These are phyloP conservation scores for Whalleya microplaca DNA, from an alignment of 2,329 filamentous ascomycete genomes.

Conservation along the genomic window DNA sequence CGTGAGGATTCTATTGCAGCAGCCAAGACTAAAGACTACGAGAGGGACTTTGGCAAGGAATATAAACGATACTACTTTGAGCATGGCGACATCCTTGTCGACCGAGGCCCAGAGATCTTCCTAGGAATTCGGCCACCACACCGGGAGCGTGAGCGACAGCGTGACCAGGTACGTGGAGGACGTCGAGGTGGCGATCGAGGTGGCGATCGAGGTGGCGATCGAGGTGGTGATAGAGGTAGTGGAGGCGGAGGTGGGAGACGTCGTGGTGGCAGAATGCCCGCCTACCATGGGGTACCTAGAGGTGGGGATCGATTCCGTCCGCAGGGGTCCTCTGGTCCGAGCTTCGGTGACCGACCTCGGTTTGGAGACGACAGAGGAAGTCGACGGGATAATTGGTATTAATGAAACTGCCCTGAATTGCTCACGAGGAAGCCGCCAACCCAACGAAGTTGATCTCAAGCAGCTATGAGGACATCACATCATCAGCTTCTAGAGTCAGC, in stretches of 20 bases:
- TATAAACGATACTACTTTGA: conserved; percentile 77
- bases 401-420: conserved; percentile 1
- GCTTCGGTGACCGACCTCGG: conserved; percentile 30
- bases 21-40: conserved; percentile 48
- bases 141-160: conserved; percentile 49
- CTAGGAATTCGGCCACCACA: conserved; percentile 65
- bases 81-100: conserved; percentile 66
- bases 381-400: conserved; percentile 19
- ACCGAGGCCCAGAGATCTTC: conserved; percentile 73
- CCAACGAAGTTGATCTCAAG: not conserved
- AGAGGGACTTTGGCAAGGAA: conserved; percentile 51
- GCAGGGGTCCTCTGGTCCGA: conserved; percentile 18
- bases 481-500: not conserved
- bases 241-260: conserved; percentile 24
- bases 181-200: conserved; percentile 26
- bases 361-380: conserved; percentile 26
- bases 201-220: conserved; percentile 24
- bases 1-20: conserved; percentile 63
- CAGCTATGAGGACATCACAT: not conserved
- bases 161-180: conserved; percentile 44
- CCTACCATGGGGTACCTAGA: conserved; percentile 37
- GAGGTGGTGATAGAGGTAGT: conserved; percentile 34
- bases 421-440: not conserved
- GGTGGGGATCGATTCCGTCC: conserved; percentile 40
- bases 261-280: conserved; percentile 35